Conservation (phyloP, 2,329 filamentous ascomycete genomes). For the Colletotrichum shisoi region DNA sequence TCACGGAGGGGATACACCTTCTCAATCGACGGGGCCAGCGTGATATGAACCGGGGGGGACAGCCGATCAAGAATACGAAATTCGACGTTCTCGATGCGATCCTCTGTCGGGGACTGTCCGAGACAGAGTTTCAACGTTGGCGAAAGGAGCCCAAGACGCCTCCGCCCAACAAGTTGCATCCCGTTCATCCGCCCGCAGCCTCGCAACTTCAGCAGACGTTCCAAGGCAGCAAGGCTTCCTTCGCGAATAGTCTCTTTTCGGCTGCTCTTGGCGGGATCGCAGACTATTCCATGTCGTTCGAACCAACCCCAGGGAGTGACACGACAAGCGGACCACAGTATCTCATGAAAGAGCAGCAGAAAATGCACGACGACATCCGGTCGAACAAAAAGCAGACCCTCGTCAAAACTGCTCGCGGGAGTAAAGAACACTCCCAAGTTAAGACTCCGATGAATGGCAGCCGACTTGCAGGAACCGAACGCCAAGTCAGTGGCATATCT, state of each 20-base stretch:
- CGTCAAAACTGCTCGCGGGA: not conserved
- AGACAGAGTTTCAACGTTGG: not conserved
- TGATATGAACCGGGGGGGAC: not conserved
- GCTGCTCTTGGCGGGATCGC: not conserved
- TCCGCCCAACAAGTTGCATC: not conserved
- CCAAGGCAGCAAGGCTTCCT: not conserved
- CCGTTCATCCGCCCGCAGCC: not conserved
- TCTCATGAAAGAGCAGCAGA: not conserved
- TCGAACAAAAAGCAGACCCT: not conserved
- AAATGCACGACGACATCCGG: not conserved
- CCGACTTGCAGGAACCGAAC: not conserved
- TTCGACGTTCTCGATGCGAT: constrained; percentile 11
- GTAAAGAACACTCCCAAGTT: not conserved
- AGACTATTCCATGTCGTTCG: not conserved
- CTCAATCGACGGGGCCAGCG: not conserved
- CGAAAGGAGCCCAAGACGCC: not conserved
- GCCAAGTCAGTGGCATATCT: not conserved
- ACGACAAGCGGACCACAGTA: too few relatives aligned
- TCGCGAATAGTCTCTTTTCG: too few relatives aligned
- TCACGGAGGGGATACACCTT: not conserved
- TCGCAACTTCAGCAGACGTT: not conserved
- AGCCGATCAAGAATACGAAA: not conserved
- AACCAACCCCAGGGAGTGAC: too few relatives aligned
- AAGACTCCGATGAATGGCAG: not conserved
- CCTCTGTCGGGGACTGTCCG: not conserved